Base-by-base conservation (phyloP, 257 asterid genomes). In the Scutellaria galericulata region DNA sequence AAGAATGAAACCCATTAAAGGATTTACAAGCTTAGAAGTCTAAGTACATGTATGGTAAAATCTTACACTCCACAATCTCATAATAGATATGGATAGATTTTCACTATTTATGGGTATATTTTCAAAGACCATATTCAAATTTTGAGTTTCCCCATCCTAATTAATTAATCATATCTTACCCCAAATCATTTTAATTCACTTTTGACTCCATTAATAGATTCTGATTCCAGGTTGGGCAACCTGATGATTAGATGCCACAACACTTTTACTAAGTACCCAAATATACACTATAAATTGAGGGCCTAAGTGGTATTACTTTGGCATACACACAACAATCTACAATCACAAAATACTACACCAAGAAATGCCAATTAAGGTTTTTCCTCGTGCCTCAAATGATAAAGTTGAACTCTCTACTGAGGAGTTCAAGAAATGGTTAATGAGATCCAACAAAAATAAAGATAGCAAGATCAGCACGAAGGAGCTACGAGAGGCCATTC, bases 391-490 rank as follows among this genome's bases (percentile, higher is more conserved):
- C 27, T 24, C 41, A 1, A 72, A 83, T 69, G 84, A 78, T 2
- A 83, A 81, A 50, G 6, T 52, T 0, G 83, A 68, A 31, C 40
- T 83, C 78, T 77, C 68, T 12, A 42, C 64, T 0, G 83, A 83
- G 15, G 83, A 82, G 22, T 86, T 82, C 82, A 83, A 78, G 82
- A 82, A 76, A 61, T 82, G 84, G 84, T 12, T 86, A 57, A 73
- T n/a, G 83, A 78, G 22, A 11, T 81, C 77, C 39, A 86, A 81
- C 50, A 9, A 0, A 0, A 9, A 84, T 31, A 15, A 57, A n/a
- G 83, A 82, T 7, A 84, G 83, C 0, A 45, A 64, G 39, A 79
- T 84, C 48, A 75, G 69, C 68, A 54, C 47, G 72, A 72, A 63
- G 52, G 87, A 86, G 73, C 81, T 86, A 18, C 68, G 55, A 63